Base-by-base conservation (phyloP, 768 basidiomycete genomes). In the Suillus bovinus region DNA sequence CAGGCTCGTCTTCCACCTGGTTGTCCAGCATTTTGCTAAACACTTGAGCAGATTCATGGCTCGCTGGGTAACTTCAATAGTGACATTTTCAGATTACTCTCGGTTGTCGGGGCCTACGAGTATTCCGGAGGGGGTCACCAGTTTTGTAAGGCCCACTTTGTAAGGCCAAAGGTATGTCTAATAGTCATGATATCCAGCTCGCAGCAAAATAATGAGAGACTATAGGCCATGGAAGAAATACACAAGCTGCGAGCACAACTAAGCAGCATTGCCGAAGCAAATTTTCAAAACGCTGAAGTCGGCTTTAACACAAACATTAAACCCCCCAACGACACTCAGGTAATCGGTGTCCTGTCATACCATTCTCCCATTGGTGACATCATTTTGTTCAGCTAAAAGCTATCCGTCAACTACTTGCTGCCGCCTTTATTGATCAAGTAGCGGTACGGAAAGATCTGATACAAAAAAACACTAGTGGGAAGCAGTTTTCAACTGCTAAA, bases 211-310 rank as follows among this genome's bases (percentile, higher is more conserved):
- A 8, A 55, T 13, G 11, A 46, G 31, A 47, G 33, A 34, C 8
- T 60, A 33, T 22, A 98, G 96, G 93, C 94, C 0, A 99, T 99
- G 96, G 93, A 97, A 76, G 97, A 99, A 78, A 96, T 97, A 39
- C 97, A 96, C 74, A 98, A 99, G 72, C 81, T 99, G 5, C 86
- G 95, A 39, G 82, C 86, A 0, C 97, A 99, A 70, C 89, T 99
- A 61, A 90, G 85, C 68, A 85, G 83, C 61, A 95, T 99, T 50
- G 91, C 96, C 5, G 81, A 83, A 61, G 78, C 83, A n/a, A 91
- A 91, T 70, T 93, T 95, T 65, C 84, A 89, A 4, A 84, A 82
- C 5, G 74, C 81, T 5, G 81, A 88, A 59, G 77, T 84, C 2
- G 84, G 83, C 11, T 88, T 92, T 66, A 74, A 80, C 4, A 82